A percentile compares a stretch with the other conserved stretches of the same genome.
Conservation (phyloP, 2,329 filamentous ascomycete species). For the Myriosclerotinia duriaeana region DNA sequence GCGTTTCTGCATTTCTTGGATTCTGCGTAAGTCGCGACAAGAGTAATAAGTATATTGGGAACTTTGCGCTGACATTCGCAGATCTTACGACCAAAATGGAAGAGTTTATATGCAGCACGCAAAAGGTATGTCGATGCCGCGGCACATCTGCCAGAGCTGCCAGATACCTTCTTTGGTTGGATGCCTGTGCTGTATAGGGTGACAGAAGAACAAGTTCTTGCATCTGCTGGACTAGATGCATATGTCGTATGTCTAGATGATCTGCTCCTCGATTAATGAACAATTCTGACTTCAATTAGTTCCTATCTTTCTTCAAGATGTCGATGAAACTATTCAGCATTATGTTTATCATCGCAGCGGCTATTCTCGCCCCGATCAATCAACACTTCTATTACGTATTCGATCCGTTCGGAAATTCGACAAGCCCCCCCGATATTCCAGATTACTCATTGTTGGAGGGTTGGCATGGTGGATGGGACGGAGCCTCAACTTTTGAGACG, state of each 20-base stretch:
- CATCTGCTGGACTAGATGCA: conserved; percentile 88
- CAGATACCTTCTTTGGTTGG: conserved; percentile 88
- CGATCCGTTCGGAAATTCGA: conserved; percentile 26
- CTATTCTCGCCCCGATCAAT: conserved; percentile 85
- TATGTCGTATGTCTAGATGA: conserved; percentile 66
- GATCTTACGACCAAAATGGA: conserved; percentile 89
- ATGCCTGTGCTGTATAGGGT: conserved; percentile 82
- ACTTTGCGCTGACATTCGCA: conserved; percentile 45
- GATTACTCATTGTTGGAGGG: conserved; percentile 17
- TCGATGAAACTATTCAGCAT: conserved; percentile 78
- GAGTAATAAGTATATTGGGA: conserved; percentile 10
- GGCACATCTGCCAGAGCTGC: conserved; percentile 70
- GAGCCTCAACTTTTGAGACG: not conserved
- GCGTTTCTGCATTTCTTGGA: conserved; percentile 66
- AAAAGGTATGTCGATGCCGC: conserved; percentile 67
- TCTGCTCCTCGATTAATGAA: not conserved
- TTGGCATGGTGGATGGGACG: conserved; percentile 20
- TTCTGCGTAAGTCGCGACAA: conserved; percentile 64
- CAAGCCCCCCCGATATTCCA: conserved; percentile 39
- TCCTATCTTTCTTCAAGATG: conserved; percentile 95
- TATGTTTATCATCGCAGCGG: conserved; percentile 77
- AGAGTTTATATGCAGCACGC: conserved; percentile 82
- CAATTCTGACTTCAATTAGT: conserved; percentile 48
- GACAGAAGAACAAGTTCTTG: conserved; percentile 83
- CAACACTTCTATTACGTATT: conserved; percentile 54